These are phyloP conservation scores for Sungouiella blattae DNA, from an alignment of 805 yeast genomes.

Conservation along the genomic window DNA sequence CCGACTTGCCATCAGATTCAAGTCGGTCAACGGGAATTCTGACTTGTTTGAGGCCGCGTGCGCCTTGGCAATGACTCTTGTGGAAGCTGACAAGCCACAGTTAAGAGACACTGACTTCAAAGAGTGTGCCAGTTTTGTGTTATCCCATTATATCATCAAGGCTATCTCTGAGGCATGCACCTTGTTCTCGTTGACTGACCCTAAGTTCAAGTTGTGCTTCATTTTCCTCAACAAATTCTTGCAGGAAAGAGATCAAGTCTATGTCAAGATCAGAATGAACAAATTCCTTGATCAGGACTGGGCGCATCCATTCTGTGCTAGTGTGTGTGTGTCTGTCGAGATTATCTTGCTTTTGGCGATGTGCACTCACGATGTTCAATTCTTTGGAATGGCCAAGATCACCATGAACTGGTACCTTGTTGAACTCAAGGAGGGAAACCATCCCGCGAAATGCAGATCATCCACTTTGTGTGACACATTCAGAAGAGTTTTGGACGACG, in stretches of 20 bases:
- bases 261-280: conserved; percentile 10
- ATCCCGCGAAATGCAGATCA: conserved; percentile 7
- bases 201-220: conserved; percentile 35
- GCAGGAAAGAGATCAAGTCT: conserved; percentile 21
- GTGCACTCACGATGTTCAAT: conserved; percentile 48
- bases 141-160: conserved; percentile 30
- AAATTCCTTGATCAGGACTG: conserved; percentile 7
- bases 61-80: conserved; percentile 27
- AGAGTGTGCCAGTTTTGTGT: conserved; percentile 13
- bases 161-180: conserved; percentile 35
- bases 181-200: conserved; percentile 29
- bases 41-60: conserved; percentile 33
- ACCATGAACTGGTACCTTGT: conserved; percentile 31
- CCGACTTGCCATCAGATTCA: conserved; percentile 20
- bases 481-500: conserved; percentile 38
- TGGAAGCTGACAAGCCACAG: conserved; percentile 9
- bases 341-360: conserved; percentile 49
- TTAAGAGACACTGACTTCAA: conserved; percentile 5
- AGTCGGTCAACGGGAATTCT: conserved; percentile 13
- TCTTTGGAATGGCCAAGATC: conserved; percentile 44
- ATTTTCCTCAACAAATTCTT: conserved; percentile 33
- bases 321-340: conserved; percentile 42
- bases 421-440: conserved; percentile 11
- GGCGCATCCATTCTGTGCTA: conserved; percentile 14
- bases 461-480: conserved; percentile 28